Evolutionary conservation across 2,329 filamentous ascomycete species (phyloP), one percentile per base, ranked within the genome.

Genomic region (Arthrinium puccinioides): DNA sequence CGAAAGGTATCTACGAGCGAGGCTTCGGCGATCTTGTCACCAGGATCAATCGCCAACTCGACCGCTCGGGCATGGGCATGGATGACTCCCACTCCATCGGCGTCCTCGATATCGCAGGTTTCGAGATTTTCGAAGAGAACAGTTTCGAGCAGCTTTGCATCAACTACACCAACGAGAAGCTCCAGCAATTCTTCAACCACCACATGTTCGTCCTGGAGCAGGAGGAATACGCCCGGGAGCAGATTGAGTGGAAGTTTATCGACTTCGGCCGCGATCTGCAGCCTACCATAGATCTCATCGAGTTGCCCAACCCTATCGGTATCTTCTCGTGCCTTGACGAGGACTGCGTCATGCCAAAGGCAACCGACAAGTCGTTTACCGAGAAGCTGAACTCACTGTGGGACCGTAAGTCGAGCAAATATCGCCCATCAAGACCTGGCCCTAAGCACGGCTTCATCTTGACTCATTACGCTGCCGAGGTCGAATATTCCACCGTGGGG

Each of bases 201-300:
- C 94, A 98, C 67, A 98, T 98, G 92, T 98, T 98, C 55, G 92
- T 98, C 9, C 71, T 98, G 7, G 92, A 98, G 58, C 92, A 98
- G 55, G 92, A 98, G 60, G 92, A 98, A 59, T 98, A 98, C 59
- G 89, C 92, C 8, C 74, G 90, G 32, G 92, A 98, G 57, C 87
- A 96, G 60, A 98, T 98, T 49, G 92, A 98, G 63, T 98, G 92
- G 92, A 88, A 97, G 55, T 98, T 98, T 58, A 98, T 98, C 55
- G 92, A 98, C 61, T 98, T 98, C 56, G 92, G 92, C 14, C 88
- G 89, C 44, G 92, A 98, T 55, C 70, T 98, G 19, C 94, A 98
- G 58, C 92, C 92, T 0, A 98, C 92, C 0, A 98, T 98, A 50
- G 92, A 98, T 53, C 72, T 98, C 30, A 98, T 98, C 45, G 92